Evolutionary conservation across 768 basidiomycete species (phyloP).

Genomic region (Pleurotus tuber-regium): DNA sequence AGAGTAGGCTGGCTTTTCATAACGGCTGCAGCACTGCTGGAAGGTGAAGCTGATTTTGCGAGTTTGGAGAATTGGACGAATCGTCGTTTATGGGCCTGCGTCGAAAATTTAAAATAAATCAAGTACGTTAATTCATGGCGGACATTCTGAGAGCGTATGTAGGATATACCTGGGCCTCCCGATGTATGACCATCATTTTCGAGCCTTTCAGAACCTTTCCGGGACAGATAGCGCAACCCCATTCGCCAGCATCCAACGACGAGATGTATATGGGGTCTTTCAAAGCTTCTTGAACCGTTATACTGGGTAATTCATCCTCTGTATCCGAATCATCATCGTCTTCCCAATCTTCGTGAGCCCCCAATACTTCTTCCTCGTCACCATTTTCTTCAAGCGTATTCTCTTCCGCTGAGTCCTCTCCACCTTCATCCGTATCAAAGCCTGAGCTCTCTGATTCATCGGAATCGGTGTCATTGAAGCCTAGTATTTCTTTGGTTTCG

Average conservation of each 20-base stretch:
- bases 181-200: constrained; percentile 57
- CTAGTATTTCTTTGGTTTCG: constrained; percentile 61
- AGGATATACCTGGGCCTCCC: constrained; percentile 56
- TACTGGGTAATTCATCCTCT: constrained; percentile 35
- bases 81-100: constrained; percentile 60
- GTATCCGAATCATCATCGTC: constrained; percentile 20
- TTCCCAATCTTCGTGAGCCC: constrained; percentile 18
- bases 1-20: constrained; percentile 24
- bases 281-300: constrained; percentile 60
- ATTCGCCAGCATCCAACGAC: constrained; percentile 50
- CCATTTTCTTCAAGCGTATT: constrained; percentile 14
- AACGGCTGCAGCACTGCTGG: constrained; percentile 45
- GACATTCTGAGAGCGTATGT: constrained; percentile 7
- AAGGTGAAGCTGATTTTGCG: constrained; percentile 35
- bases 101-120: constrained; percentile 6
- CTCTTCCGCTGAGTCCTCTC: constrained; percentile 17
- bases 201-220: constrained; percentile 65
- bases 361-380: constrained; percentile 12
- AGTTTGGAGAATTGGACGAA: constrained; percentile 47
- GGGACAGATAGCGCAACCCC: constrained; percentile 67
- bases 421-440: constrained; percentile 26
- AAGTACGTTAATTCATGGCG: too few relatives aligned
- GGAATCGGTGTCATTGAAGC: constrained; percentile 62
- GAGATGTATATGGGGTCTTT: constrained; percentile 62
- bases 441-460: constrained; percentile 31